Evolutionary conservation across 495 filamentous ascomycete genomes (phyloP), one percentile per base, ranked within the genome.

Genomic region (Bryoglossum gracile): DNA sequence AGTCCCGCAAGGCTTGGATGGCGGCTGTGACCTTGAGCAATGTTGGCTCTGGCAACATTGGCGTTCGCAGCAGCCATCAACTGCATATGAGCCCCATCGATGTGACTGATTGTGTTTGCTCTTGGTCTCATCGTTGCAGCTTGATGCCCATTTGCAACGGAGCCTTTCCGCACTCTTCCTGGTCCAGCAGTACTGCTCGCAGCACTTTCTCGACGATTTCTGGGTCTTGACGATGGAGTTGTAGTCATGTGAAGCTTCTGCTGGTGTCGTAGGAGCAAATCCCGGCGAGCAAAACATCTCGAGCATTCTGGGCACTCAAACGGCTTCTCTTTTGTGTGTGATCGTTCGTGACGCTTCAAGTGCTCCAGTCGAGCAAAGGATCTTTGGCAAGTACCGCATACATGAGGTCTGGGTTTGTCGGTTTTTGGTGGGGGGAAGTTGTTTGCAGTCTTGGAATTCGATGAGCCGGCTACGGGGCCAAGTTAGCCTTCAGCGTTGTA

Each of bases 191-290:
- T 76, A 48, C 83, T 83, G 45, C 80, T 87, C 4, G 89, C 86
- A 9, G 86, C 86, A 67, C 94, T 89, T 64, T 97, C 91, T 44
- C 83, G 78, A 48, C 78, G 82, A 65, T 85, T 89, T 60, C 89
- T 77, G 28, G 90, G 89, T 49, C 89, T 80, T 37, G 89, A 89
- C 28, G 91, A 89, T 4, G 92, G 84, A 0, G 89, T 89, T 1
- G 86, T 85, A n/a, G 89, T 94, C 82, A 94, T 87, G 61, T 99
- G 92, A 11, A 99, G 76, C 73, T 99, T 99, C 74, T 99, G 92
- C 71, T 99, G 92, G 67, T 99, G 92, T 22, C 92, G 79, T 48
- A 99, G 71, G 45, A 99, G 78, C 50, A 99, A 67, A 65, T 99
- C 92, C 49, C 92, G 79, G 26, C 92, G 80, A 24, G 92, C 92